Evolutionary conservation across 768 basidiomycete species (phyloP), one percentile per base, ranked within the genome.

Genomic region (Stropharia rugosoannulata): DNA sequence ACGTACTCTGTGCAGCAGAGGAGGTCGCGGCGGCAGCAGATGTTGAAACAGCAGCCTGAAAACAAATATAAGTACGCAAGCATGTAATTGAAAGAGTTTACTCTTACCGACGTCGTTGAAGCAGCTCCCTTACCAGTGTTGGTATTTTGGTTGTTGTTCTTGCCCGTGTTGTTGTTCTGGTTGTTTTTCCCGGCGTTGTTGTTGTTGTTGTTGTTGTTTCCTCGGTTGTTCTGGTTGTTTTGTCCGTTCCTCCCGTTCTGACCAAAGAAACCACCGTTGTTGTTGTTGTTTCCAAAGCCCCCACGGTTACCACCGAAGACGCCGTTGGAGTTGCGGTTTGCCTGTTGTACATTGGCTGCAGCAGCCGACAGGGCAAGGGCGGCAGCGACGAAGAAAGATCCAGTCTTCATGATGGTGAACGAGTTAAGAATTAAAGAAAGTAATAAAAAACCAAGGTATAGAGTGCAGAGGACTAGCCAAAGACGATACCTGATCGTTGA

Each of bases 401-500:
- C 58, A 54, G 63, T 62, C 70, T 69, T 73, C 71, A 71, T 73
- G 41, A 49, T 66, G 60, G 57, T 61, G 51, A 51, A 60, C 51
- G 55, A 61, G 54, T 52, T 58, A 51, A 54, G 49, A 57, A 60
- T 56, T 59, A 63, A 61, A 59, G 64, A 59, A 59, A 60, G 56
- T 57, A 51, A 44, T 47, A 48, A 59, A 60, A 55, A 56, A 66
- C 59, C 57, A 68, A 56, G 56, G 54, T 59, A 19, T 25, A 54
- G 19, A 18, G 38, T 54, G 62, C 57, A 64, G 45, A 47, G 65
- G 62, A 64, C 66, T 68, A 68, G 66, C 68, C 61, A 62, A 60
- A 57, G 60, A 68, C 64, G 65, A 70, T 68, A 63, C 64, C 68
- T 62, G 64, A 69, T 65, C 66, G 64, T 60, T 43, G 62, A 65